Evolutionary conservation across 164 flowering plant species (phyloP).

Genomic region (Taxillus chinensis): DNA sequence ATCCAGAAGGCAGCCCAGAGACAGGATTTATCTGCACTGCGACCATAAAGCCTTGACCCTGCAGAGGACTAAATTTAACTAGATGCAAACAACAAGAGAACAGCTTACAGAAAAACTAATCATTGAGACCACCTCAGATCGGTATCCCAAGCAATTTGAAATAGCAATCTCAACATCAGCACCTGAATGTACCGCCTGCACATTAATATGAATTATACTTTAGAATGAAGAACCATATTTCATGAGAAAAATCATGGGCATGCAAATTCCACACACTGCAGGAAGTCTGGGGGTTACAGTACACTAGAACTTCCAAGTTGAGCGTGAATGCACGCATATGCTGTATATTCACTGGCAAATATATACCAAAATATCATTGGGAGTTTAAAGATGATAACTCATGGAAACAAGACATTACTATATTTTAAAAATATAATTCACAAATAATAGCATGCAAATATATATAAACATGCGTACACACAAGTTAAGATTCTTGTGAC

Average conservation of each 20-base stretch:
- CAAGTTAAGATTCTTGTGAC: not conserved
- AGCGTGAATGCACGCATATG: no score
- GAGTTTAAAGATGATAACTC: no score
- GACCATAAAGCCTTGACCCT: constrained; percentile 99
- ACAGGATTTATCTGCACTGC: constrained; percentile 87
- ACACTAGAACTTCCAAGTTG: no score
- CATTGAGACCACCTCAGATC: constrained; percentile 47
- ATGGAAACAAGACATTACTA: no score
- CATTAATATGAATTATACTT: not conserved
- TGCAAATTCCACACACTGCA: no score
- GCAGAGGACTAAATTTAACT: constrained; percentile 11
- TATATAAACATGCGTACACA: no score
- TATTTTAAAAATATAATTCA: no score
- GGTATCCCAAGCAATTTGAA: constrained; percentile 87
- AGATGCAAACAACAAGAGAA: constrained; percentile 2
- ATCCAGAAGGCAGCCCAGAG: constrained; percentile 76
- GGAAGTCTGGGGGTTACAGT: no score
- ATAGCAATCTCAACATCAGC: constrained; percentile 98
- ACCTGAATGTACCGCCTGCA: constrained; percentile 98
- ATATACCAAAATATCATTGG: no score
- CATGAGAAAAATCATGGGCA: not conserved
- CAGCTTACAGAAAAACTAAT: not conserved
- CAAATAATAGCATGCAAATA: no score
- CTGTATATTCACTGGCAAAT: no score
- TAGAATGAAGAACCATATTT: not conserved